Evolutionary conservation across 1,284 basidiomycete species (phyloP).

Genomic region (Irpex sp.): DNA sequence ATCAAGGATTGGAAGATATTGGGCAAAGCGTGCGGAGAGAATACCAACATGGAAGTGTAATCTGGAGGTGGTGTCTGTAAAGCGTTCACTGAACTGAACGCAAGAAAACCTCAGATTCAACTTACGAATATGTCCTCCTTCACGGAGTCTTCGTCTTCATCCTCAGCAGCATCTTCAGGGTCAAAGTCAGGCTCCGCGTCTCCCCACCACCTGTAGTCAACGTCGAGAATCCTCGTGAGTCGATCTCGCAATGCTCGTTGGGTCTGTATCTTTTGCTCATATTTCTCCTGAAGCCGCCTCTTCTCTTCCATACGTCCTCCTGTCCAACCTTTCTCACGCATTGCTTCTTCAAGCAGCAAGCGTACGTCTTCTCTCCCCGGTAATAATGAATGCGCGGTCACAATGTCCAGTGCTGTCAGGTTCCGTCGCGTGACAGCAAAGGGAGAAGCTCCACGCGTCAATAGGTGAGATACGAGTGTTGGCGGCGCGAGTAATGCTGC

Average conservation of each 20-base stretch:
- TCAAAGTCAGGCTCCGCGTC: slow-evolving; percentile 30
- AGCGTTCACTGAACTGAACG: slow-evolving; percentile 1
- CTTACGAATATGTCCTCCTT: slow-evolving; percentile 50
- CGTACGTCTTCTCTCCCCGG: slow-evolving; percentile 81
- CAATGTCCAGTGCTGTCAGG: slow-evolving; percentile 81
- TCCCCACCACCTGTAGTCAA: slow-evolving; percentile 68
- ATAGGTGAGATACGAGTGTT: slow-evolving; percentile 86
- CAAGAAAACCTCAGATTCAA: slow-evolving; percentile 13
- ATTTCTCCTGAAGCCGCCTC: slow-evolving; percentile 53
- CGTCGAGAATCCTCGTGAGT: slow-evolving; percentile 52
- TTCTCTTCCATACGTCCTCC: slow-evolving; percentile 64
- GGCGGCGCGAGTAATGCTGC: slow-evolving; percentile 87
- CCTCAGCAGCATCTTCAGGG: slow-evolving; percentile 33
- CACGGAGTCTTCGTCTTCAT: slow-evolving; percentile 43
- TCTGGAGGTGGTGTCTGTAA: slow-evolving; percentile 61
- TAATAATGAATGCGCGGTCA: slow-evolving; percentile 74
- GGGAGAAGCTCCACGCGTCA: slow-evolving; percentile 88
- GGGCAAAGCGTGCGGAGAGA: slow-evolving; percentile 75
- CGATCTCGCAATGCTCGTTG: slow-evolving; percentile 48
- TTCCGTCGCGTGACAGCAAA: slow-evolving; percentile 72
- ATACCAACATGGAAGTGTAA: slow-evolving; percentile 87
- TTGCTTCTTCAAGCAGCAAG: slow-evolving; percentile 75
- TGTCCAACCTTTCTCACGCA: slow-evolving; percentile 74
- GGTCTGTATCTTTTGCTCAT: slow-evolving; percentile 51
- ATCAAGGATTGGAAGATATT: slow-evolving; percentile 81